Evolutionary conservation across 768 basidiomycete species (phyloP).

Genomic region (Pleurotus tuber-regium): DNA sequence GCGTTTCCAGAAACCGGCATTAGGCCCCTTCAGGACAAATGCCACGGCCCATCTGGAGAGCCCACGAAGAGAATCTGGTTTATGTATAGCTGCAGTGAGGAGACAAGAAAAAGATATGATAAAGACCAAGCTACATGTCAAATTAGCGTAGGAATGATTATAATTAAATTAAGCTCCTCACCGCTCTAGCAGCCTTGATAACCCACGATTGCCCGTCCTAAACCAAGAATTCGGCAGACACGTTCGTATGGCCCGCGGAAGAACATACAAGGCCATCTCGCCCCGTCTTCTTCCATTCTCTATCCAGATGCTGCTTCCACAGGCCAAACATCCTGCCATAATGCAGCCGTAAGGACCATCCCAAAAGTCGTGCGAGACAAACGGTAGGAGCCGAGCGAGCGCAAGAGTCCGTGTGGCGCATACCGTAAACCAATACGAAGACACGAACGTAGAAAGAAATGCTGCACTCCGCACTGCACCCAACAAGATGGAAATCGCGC

Average conservation of each 20-base stretch:
- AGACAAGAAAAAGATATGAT: constrained; percentile 63
- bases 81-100: constrained; percentile 59
- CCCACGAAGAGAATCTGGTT: constrained; percentile 65
- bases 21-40: constrained; percentile 63
- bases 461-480: constrained; percentile 62
- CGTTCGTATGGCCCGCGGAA: constrained; percentile 67
- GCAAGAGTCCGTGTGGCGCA: constrained; percentile 68
- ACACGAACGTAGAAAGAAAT: constrained; percentile 72
- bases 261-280: constrained; percentile 78
- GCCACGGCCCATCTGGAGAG: constrained; percentile 69
- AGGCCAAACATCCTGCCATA: constrained; percentile 63
- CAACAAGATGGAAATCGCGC: constrained; percentile 39
- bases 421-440: constrained; percentile 67
- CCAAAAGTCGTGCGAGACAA: constrained; percentile 74
- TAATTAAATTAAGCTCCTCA: constrained; percentile 25
- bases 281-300: constrained; percentile 70
- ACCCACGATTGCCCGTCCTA: constrained; percentile 36
- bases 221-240: constrained; percentile 57
- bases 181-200: constrained; percentile 52
- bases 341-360: constrained; percentile 74
- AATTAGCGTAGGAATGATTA: constrained; percentile 7
- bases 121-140: constrained; percentile 47
- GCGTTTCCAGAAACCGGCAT: constrained; percentile 51
- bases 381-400: constrained; percentile 61
- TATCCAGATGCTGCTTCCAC: constrained; percentile 77